Evolutionary conservation across 2,329 filamentous ascomycete genomes (phyloP).

Genomic region (Blastomyces percursus): DNA sequence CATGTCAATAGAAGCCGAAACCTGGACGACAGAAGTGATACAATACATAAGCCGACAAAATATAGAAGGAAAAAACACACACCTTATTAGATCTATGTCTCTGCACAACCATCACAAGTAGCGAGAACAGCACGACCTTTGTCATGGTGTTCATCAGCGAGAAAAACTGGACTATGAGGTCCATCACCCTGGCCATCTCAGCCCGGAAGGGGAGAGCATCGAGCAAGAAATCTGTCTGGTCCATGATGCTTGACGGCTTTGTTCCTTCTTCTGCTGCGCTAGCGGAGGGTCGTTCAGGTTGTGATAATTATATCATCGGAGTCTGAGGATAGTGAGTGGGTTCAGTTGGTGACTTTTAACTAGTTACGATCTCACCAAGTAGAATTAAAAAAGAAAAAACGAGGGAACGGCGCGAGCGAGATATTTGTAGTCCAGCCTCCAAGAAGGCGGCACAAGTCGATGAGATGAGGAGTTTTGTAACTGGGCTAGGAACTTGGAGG

Average conservation of each 20-base stretch:
- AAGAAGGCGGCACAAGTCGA: not conserved
- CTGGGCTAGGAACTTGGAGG: too few relatives aligned
- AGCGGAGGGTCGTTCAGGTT: not conserved
- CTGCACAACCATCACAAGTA: not conserved
- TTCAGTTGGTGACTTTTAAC: not conserved
- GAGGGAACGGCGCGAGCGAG: not conserved
- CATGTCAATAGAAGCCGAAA: not conserved
- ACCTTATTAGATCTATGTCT: not conserved
- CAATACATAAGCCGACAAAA: not conserved
- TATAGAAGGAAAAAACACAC: not conserved
- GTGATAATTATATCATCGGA: not conserved
- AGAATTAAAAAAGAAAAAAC: not conserved
- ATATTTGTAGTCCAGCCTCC: not conserved
- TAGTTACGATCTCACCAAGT: not conserved
- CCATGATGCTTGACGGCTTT: not conserved
- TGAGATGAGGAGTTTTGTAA: not conserved
- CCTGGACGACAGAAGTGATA: not conserved
- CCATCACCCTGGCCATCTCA: not conserved
- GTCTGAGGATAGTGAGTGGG: not conserved
- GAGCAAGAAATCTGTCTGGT: not conserved
- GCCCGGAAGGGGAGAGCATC: not conserved
- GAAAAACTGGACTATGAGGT: not conserved
- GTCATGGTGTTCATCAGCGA: constrained; percentile 1
- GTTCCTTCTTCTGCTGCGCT: not conserved
- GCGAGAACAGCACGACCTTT: not conserved